A percentile compares a stretch with the other conserved stretches of the same genome.
Evolutionary conservation across 176 grass and related monocot species (phyloP).

Genomic region (Paspalum notatum): DNA sequence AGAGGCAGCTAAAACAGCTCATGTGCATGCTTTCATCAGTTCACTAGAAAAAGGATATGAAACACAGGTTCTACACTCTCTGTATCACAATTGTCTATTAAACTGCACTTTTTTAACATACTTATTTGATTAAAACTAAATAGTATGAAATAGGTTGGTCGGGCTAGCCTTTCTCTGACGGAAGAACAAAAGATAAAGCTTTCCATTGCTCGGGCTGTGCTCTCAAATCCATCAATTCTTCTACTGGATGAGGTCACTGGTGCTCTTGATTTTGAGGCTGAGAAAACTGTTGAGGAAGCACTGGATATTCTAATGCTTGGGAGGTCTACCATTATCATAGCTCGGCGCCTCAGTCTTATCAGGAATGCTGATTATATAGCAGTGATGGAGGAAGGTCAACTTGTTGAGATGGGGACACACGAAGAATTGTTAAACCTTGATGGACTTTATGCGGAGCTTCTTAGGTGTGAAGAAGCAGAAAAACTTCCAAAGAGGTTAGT

Average conservation of each 20-base stretch:
- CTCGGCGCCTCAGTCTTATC: conserved; percentile 90
- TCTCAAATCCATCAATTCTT: conserved; percentile 95
- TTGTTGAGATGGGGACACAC: conserved; percentile 99
- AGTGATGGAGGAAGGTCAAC: conserved; percentile 98
- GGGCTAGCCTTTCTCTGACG: conserved; percentile 79
- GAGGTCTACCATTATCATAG: conserved; percentile 97
- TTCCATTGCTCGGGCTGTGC: conserved; percentile 94
- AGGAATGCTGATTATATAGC: conserved; percentile 99
- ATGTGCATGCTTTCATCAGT: conserved; percentile 96
- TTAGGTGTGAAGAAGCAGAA: conserved; percentile 91
- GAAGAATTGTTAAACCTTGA: conserved; percentile 95
- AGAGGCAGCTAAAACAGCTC: conserved; percentile 96
- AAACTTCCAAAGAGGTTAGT: conserved; percentile 94
- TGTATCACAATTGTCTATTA: conserved; percentile 26
- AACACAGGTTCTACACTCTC: conserved; percentile 68
- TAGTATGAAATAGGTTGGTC: conserved; percentile 69
- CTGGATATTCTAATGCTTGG: conserved; percentile 92
- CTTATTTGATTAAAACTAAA: conserved; percentile 35
- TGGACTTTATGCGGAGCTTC: conserved; percentile 91
- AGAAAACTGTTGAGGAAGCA: conserved; percentile 93
- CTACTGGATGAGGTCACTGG: conserved; percentile 96
- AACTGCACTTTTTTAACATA: background rate
- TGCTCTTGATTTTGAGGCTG: conserved; percentile 96
- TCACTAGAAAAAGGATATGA: conserved; percentile 93
- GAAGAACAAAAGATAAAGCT: conserved; percentile 99